Evolutionary conservation across 208 protist genomes (phyloP).

Genomic region (Acanthamoeba triangularis): DNA sequence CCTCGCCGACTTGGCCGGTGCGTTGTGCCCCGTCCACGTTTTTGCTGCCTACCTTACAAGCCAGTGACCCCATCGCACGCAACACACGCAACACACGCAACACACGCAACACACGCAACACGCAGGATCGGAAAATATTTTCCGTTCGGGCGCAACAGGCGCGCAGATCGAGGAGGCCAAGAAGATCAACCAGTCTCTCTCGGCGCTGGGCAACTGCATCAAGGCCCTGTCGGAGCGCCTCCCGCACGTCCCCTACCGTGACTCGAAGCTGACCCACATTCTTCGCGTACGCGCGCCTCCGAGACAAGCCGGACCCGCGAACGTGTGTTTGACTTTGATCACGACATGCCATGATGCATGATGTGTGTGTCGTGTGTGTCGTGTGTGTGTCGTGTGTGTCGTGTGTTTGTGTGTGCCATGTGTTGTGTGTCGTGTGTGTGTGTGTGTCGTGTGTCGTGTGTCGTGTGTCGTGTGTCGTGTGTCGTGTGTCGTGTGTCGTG

Average conservation of each 20-base stretch:
- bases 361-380: background rate
- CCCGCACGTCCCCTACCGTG: conserved; percentile 75
- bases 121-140: conserved; percentile 24
- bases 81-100: no score
- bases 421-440: no score
- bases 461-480: background rate
- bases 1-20: conserved; percentile 90
- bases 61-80: no score
- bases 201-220: conserved; percentile 58
- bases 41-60: no score
- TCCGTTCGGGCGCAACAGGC: background rate
- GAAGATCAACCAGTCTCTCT: conserved; percentile 62
- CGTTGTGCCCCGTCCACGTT: background rate
- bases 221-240: conserved; percentile 48
- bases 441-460: background rate
- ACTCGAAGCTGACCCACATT: conserved; percentile 79
- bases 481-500: background rate
- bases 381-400: background rate
- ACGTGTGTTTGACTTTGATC: background rate
- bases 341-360: background rate
- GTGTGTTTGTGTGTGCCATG: background rate
- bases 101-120: background rate
- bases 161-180: conserved; percentile 32
- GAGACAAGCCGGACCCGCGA: no score
- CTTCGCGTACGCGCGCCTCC: background rate